phyloP scores from a whole-genome alignment of 306 rosid species.

The Cucurbita ficifolia region DNA sequence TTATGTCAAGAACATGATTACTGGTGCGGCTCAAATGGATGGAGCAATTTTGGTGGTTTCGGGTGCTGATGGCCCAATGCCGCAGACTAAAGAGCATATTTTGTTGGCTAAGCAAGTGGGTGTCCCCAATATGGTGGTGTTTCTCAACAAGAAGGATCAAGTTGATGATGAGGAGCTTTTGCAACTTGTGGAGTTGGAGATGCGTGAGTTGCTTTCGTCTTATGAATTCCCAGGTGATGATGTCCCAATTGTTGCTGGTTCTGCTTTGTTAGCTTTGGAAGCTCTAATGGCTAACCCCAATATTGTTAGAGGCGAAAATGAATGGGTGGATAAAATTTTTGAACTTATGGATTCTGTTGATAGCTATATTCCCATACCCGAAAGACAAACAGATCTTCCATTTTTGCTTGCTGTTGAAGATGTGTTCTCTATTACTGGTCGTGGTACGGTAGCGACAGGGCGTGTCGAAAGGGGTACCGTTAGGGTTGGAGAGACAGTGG shows the following conservation, averaged over 20 bases:
- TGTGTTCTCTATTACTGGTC: slow-evolving; percentile 70
- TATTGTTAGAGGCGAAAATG: slow-evolving; percentile 44
- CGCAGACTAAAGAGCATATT: slow-evolving; percentile 64
- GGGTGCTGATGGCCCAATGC: slow-evolving; percentile 20
- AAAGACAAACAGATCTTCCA: slow-evolving; percentile 60
- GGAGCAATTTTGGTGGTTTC: slow-evolving; percentile 29
- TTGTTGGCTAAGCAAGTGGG: slow-evolving; percentile 75
- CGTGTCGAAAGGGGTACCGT: slow-evolving; percentile 66
- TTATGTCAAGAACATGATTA: slow-evolving; percentile 34
- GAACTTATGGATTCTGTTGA: slow-evolving; percentile 73
- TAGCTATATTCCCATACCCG: slow-evolving; percentile 62
- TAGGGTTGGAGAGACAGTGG: slow-evolving; percentile 49
- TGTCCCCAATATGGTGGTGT: slow-evolving; percentile 67
- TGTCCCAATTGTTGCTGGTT: slow-evolving; percentile 62
- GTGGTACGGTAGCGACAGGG: slow-evolving; percentile 86
- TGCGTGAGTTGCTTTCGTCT: slow-evolving; percentile 57
- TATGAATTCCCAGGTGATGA: slow-evolving; percentile 85
- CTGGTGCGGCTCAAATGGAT: slow-evolving; percentile 35
- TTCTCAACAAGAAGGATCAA: slow-evolving; percentile 71
- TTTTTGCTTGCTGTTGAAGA: slow-evolving; percentile 69
- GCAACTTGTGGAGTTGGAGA: slow-evolving; percentile 68
- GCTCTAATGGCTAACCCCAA: slow-evolving; percentile 62
- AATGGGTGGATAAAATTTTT: slow-evolving; percentile 80
- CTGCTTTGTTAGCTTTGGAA: slow-evolving; percentile 62
- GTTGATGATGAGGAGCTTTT: slow-evolving; percentile 82